Evolutionary conservation across 2,329 filamentous ascomycete genomes (phyloP).

Genomic region (Penicillium sp.): DNA sequence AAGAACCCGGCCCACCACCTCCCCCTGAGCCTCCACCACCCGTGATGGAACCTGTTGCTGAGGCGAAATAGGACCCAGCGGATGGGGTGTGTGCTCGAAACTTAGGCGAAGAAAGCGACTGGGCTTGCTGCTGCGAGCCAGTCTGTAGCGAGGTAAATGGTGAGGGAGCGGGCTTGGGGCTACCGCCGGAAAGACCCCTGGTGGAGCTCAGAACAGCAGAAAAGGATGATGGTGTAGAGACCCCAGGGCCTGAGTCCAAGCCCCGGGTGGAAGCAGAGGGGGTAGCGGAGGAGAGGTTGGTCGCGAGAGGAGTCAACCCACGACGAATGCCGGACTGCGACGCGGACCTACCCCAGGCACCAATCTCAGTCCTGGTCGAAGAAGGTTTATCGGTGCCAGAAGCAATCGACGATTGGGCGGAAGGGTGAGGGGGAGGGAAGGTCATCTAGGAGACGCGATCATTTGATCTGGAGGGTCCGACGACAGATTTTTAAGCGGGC

Average conservation of each 20-base stretch:
- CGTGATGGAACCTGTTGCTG: constrained; percentile 54
- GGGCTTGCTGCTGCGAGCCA: constrained; percentile 56
- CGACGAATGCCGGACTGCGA: constrained; percentile 57
- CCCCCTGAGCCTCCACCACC: constrained; percentile 52
- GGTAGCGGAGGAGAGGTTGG: constrained; percentile 47
- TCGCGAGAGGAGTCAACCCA: constrained; percentile 59
- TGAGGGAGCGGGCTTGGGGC: constrained; percentile 56
- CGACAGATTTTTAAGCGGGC: constrained; percentile 35
- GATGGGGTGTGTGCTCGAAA: constrained; percentile 57
- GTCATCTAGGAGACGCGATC: constrained; percentile 58
- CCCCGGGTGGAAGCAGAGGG: constrained; percentile 45
- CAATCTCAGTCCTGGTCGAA: constrained; percentile 51
- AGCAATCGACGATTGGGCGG: constrained; percentile 54
- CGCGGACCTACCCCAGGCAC: constrained; percentile 57
- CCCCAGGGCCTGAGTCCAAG: constrained; percentile 45
- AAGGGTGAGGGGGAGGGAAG: constrained; percentile 54
- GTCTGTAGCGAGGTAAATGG: constrained; percentile 55
- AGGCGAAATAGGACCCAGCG: constrained; percentile 56
- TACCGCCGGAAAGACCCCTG: constrained; percentile 52
- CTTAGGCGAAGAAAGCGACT: constrained; percentile 58
- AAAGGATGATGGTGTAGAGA: constrained; percentile 51
- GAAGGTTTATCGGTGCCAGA: constrained; percentile 51
- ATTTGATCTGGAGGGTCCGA: constrained; percentile 47
- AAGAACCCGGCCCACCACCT: constrained; percentile 56
- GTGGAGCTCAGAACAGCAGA: constrained; percentile 53